Evolutionary conservation across 1,284 basidiomycete species (phyloP).

Genomic region (Kalmanozyma brasiliensis): DNA sequence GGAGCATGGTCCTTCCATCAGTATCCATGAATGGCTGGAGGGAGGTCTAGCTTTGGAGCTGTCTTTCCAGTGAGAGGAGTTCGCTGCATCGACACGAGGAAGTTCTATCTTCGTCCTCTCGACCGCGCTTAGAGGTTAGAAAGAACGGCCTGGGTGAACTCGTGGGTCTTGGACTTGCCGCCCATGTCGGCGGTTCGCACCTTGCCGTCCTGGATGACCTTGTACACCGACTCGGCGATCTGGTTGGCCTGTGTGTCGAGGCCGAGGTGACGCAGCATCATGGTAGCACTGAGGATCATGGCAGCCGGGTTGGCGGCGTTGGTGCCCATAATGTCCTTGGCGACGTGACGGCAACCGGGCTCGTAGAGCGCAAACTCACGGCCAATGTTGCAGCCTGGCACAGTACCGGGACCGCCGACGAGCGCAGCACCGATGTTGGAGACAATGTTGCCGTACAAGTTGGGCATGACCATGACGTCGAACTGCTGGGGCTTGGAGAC

Average conservation of each 20-base stretch:
- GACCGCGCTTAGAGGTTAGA: slow-evolving; percentile 48
- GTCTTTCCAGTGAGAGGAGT: background rate
- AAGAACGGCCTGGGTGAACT: slow-evolving; percentile 67
- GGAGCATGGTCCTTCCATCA: no score
- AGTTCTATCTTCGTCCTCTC: background rate
- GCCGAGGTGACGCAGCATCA: slow-evolving; percentile 99
- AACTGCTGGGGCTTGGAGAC: slow-evolving; percentile 94
- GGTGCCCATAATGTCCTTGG: slow-evolving; percentile 96
- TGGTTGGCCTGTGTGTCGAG: slow-evolving; percentile 94
- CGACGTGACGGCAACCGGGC: slow-evolving; percentile 98
- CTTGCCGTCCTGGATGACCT: slow-evolving; percentile 88
- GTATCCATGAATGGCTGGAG: no score
- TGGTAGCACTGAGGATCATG: slow-evolving; percentile 96
- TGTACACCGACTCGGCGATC: slow-evolving; percentile 92
- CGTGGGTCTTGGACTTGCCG: slow-evolving; percentile 71
- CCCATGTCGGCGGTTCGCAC: slow-evolving; percentile 95
- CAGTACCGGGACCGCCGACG: slow-evolving; percentile 96
- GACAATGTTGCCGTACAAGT: slow-evolving; percentile 93
- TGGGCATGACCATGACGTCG: slow-evolving; percentile 99
- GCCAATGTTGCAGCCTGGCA: slow-evolving; percentile 98
- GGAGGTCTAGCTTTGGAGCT: no score
- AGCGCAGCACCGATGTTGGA: slow-evolving; percentile 98
- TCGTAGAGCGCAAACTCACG: slow-evolving; percentile 98
- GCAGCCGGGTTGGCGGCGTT: slow-evolving; percentile 98
- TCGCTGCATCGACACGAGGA: slow-evolving; percentile 21